phyloP scores from a whole-genome alignment of 306 rosid genomes.

The Corylus avellana region DNA sequence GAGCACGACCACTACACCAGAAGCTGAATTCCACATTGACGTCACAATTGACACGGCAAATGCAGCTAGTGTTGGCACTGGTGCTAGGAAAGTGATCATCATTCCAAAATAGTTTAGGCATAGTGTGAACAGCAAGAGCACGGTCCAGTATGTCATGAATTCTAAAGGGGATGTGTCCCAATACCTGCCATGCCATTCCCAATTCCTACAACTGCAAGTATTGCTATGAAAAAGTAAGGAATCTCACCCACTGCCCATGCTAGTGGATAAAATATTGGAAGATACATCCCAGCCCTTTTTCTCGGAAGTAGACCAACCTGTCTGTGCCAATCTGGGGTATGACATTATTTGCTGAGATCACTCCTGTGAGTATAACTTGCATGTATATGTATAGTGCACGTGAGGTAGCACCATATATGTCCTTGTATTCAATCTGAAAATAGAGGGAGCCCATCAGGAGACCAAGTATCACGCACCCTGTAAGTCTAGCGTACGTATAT shows the following conservation, averaged over 20 bases:
- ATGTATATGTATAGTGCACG: slow-evolving; percentile 1
- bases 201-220: slow-evolving; percentile 16
- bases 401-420: slow-evolving; percentile 7
- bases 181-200: slow-evolving; percentile 10
- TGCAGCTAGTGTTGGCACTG: slow-evolving; percentile 7
- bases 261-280: slow-evolving; percentile 3
- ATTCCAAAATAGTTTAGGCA: slow-evolving; percentile 12
- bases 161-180: not conserved
- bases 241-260: slow-evolving; percentile 7
- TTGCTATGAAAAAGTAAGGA: slow-evolving; percentile 7
- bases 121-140: slow-evolving; percentile 1
- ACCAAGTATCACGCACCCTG: not conserved
- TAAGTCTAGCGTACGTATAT: slow-evolving; percentile 4
- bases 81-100: slow-evolving; percentile 17
- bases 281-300: slow-evolving; percentile 7
- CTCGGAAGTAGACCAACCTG: not conserved
- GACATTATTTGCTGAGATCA: slow-evolving; percentile 15
- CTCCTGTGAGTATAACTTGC: slow-evolving; percentile 14
- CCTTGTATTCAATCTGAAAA: not conserved
- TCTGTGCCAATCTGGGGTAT: slow-evolving; percentile 8
- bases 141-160: slow-evolving; percentile 1
- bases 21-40: slow-evolving; percentile 5
- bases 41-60: slow-evolving; percentile 15
- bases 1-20: not conserved
- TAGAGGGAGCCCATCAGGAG: slow-evolving; percentile 17